A percentile compares a stretch with the other conserved stretches of the same genome.
phyloP scores from a whole-genome alignment of 805 yeast genomes.

The Saccharomycopsis olivae region DNA sequence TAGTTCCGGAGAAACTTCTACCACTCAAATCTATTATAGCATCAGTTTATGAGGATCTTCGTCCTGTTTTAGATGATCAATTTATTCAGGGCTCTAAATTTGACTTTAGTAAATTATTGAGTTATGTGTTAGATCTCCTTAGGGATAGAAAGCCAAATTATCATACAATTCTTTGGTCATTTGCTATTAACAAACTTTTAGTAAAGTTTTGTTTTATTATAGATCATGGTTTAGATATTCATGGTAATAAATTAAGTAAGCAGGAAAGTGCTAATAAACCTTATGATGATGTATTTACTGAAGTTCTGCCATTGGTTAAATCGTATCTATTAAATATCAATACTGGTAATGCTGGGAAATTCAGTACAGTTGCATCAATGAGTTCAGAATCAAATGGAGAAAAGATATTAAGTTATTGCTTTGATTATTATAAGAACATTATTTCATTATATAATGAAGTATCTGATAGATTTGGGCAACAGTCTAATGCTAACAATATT shows the following conservation, averaged over 20 bases:
- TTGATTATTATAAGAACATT: slow-evolving; percentile 8
- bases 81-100: neutral
- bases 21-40: slow-evolving; percentile 2
- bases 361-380: neutral
- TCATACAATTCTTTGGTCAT: slow-evolving; percentile 12
- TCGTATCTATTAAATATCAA: slow-evolving; percentile 2
- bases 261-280: neutral
- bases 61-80: slow-evolving; percentile 2
- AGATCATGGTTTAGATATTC: neutral
- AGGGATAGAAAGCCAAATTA: slow-evolving; percentile 2
- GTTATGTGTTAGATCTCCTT: too few species aligned
- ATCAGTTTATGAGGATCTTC: slow-evolving; percentile 5
- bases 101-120: neutral
- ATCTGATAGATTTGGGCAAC: neutral
- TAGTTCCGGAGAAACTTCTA: slow-evolving; percentile 2
- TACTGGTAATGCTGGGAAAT: neutral
- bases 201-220: neutral
- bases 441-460: neutral
- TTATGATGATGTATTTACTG: neutral
- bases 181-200: slow-evolving; percentile 7
- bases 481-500: neutral
- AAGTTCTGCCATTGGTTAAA: slow-evolving; percentile 1
- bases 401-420: neutral
- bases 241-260: neutral
- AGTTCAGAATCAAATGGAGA: neutral